phyloP scores from a whole-genome alignment of 441 rosid species.

The Macaranga tanarius region DNA sequence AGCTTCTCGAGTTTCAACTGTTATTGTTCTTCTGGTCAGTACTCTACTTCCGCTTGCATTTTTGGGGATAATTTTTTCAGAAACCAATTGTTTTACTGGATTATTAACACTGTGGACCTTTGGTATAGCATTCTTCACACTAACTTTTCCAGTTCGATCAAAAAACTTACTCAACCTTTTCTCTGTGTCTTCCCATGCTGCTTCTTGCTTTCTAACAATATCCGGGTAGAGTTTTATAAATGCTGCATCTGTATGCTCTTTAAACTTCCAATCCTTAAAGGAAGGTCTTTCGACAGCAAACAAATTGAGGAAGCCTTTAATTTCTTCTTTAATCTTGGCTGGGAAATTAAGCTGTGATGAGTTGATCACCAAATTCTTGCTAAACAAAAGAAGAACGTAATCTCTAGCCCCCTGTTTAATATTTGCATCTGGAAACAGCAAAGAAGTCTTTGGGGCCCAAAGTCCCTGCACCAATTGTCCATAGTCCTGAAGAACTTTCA shows the following conservation, averaged over 20 bases:
- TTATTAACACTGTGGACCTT: constrained; percentile 31
- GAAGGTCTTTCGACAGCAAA: constrained; percentile 62
- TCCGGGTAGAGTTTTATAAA: constrained; percentile 57
- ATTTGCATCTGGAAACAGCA: constrained; percentile 31
- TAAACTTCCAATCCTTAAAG: constrained; percentile 73
- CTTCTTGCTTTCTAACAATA: constrained; percentile 48
- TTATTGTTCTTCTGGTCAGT: constrained; percentile 40
- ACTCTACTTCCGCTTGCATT: constrained; percentile 31
- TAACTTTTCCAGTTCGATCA: constrained; percentile 32
- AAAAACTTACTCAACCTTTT: constrained; percentile 24
- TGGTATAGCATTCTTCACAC: constrained; percentile 23
- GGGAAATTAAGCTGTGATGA: constrained; percentile 34
- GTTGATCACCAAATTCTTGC: constrained; percentile 42
- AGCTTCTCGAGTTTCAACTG: constrained; percentile 65
- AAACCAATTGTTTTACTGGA: constrained; percentile 35
- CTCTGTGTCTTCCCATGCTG: constrained; percentile 36
- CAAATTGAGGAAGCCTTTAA: constrained; percentile 34
- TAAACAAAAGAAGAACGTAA: constrained; percentile 59
- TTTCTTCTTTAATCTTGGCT: constrained; percentile 31
- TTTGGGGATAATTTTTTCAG: constrained; percentile 42
- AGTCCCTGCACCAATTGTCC: constrained; percentile 79
- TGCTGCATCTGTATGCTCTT: constrained; percentile 47
- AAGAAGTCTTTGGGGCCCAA: constrained; percentile 62
- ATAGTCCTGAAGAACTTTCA: constrained; percentile 50
- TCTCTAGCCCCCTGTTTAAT: constrained; percentile 50